Base-by-base conservation (phyloP, 2,329 filamentous ascomycete genomes). In the Penicillium vulpinum region DNA sequence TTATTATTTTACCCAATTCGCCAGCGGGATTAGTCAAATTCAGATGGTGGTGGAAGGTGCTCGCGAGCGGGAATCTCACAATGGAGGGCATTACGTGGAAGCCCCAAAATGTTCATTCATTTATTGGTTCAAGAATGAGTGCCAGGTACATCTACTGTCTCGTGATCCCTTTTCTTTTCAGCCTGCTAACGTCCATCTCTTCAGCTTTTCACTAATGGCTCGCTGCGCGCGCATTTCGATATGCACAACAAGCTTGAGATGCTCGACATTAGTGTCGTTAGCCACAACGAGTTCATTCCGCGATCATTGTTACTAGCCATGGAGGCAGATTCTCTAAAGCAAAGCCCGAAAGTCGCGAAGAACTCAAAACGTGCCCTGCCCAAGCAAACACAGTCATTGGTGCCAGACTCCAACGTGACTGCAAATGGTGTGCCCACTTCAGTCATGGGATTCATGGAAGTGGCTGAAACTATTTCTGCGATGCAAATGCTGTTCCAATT, bases 1-100 rank as follows among this genome's bases (percentile, higher is more conserved):
- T 67, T 97, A 94, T 74, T 97, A 96, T 72, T 86, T 89, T 67
- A 92, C 91, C 0, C 89, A 96, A 67, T 97, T 94, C 71, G 88
- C 88, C 56, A 93, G 91, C 59, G 92, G 92, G 7, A 87, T 97
- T 54, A 88, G 85, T 65, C 90, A 87, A 53, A 90, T 97, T 66
- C 91, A 96, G 72, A 83, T 97, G 70, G 85, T 92, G 22, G 83
- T 96, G 67, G 92, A 96, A 65, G 87, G 85, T 36, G 78, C 83
- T 16, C 78, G 76, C 28, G 85, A 88, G 63, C 80, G 76, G 36
- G 76, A 79, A 43, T 73, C 89, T 35, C 80, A 83, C 1, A 84
- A 83, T 55, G 86, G 88, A 46, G 85, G 85, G 44, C 86, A 89
- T 67, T 87, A 87, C 64, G 88, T 97, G 22, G 88, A 91, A 65